Percentiles rank a stretch among this genome's conserved stretches.
Evolutionary conservation across 75 land plant genomes (phyloP).

Genomic region (Cryptomeria japonica): DNA sequence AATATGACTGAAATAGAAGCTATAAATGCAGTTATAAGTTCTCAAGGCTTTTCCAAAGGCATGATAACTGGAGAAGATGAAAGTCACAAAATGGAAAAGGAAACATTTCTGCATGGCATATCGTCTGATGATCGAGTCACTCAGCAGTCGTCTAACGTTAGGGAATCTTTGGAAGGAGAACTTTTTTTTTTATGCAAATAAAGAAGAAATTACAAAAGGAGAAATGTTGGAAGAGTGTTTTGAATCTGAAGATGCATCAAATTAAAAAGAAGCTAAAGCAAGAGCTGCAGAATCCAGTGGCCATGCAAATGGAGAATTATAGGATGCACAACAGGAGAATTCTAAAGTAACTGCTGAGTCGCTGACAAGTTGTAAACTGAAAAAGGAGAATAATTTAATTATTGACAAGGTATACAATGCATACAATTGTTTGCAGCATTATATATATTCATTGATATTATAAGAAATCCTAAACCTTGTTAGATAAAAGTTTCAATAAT

Average conservation of each 20-base stretch:
- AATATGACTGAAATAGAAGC: background rate
- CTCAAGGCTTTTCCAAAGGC: background rate
- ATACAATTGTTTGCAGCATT: background rate
- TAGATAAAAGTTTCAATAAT: background rate
- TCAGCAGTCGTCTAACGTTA: background rate
- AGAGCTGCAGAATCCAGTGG: background rate
- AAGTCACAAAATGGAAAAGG: background rate
- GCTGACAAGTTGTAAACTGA: background rate
- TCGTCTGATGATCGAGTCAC: background rate
- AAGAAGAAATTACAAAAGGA: background rate
- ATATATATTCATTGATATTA: background rate
- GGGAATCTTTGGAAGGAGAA: constrained; percentile 5
- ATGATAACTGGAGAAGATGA: background rate
- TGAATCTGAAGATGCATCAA: background rate
- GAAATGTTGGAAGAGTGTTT: background rate
- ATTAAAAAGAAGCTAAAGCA: background rate
- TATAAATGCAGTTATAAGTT: background rate
- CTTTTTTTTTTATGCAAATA: background rate
- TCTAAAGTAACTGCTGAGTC: background rate
- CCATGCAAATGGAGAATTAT: background rate
- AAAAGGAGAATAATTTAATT: background rate
- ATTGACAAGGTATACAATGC: background rate
- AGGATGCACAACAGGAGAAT: background rate
- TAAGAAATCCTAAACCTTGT: background rate
- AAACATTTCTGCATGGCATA: background rate